Evolutionary conservation across 805 yeast genomes (phyloP).

Genomic region (Ogataea corticis): DNA sequence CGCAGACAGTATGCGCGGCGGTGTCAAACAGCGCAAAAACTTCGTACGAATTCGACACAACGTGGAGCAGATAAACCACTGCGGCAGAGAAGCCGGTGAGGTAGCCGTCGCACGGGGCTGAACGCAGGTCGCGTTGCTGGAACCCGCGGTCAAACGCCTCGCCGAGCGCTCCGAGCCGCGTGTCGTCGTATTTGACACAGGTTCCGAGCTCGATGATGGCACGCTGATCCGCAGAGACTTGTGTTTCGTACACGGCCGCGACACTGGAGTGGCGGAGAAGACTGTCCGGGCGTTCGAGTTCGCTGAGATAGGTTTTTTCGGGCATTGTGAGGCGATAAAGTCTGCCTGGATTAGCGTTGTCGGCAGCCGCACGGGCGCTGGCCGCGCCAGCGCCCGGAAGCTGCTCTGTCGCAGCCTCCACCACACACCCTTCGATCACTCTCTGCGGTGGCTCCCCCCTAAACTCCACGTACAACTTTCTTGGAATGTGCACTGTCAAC

Average conservation of each 20-base stretch:
- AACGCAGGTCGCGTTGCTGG: constrained; percentile 53
- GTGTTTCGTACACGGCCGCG: constrained; percentile 74
- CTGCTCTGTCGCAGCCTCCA: constrained; percentile 57
- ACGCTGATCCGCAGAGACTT: constrained; percentile 65
- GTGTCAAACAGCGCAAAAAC: constrained; percentile 67
- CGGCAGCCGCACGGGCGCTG: no score
- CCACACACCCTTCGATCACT: constrained; percentile 49
- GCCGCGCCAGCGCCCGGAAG: constrained; percentile 65
- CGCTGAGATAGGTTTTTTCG: constrained; percentile 59
- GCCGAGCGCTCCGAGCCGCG: constrained; percentile 80
- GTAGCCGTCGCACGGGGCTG: constrained; percentile 51
- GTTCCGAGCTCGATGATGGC: constrained; percentile 80
- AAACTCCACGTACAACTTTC: constrained; percentile 68
- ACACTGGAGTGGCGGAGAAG: constrained; percentile 62
- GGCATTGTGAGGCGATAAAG: constrained; percentile 64
- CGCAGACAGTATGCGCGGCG: constrained; percentile 40
- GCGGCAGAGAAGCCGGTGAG: constrained; percentile 56
- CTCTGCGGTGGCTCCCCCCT: constrained; percentile 40
- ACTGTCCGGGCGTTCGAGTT: constrained; percentile 57
- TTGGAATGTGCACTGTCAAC: constrained; percentile 71
- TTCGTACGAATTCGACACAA: constrained; percentile 73
- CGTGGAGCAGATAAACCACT: constrained; percentile 65
- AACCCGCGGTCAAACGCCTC: constrained; percentile 86
- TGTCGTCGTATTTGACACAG: constrained; percentile 65
- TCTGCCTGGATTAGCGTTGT: no score